phyloP scores from a whole-genome alignment of 495 filamentous ascomycete species.

The Lasiosphaeria miniovina region DNA sequence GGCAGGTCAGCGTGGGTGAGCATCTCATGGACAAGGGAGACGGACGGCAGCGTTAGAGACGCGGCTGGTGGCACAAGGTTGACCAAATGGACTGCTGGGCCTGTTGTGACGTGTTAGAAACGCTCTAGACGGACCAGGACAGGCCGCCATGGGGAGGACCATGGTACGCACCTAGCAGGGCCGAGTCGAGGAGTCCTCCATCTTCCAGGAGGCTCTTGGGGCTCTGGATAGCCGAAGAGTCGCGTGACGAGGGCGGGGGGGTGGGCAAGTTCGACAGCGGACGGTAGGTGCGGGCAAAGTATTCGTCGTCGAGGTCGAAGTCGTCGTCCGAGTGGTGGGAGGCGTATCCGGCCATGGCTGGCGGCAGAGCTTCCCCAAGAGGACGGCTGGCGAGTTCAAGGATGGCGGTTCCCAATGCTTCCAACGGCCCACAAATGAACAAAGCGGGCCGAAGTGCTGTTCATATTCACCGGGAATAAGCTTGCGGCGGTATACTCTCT shows the following conservation, averaged over 20 bases:
- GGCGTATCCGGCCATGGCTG: constrained; percentile 24
- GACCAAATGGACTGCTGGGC: constrained; percentile 53
- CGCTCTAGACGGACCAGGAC: background rate
- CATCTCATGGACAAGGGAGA: constrained; percentile 50
- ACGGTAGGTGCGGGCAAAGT: constrained; percentile 55
- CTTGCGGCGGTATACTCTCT: background rate
- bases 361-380: background rate
- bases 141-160: too few species aligned
- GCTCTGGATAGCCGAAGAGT: constrained; percentile 39
- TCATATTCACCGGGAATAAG: constrained; percentile 28
- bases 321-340: constrained; percentile 42
- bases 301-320: constrained; percentile 50
- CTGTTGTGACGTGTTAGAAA: constrained; percentile 27
- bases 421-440: constrained; percentile 29
- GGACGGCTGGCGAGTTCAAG: constrained; percentile 18
- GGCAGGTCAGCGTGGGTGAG: constrained; percentile 48
- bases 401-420: constrained; percentile 31
- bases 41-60: constrained; percentile 48
- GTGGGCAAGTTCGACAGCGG: constrained; percentile 60
- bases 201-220: constrained; percentile 41
- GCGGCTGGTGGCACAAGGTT: constrained; percentile 54
- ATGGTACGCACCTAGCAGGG: constrained; percentile 43
- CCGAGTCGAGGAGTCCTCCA: constrained; percentile 38
- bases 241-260: constrained; percentile 51
- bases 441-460: constrained; percentile 31